Percentiles rank a stretch among this genome's conserved stretches.
phyloP scores from a whole-genome alignment of 1,284 basidiomycete species.

The Ceratobasidium sp. region DNA sequence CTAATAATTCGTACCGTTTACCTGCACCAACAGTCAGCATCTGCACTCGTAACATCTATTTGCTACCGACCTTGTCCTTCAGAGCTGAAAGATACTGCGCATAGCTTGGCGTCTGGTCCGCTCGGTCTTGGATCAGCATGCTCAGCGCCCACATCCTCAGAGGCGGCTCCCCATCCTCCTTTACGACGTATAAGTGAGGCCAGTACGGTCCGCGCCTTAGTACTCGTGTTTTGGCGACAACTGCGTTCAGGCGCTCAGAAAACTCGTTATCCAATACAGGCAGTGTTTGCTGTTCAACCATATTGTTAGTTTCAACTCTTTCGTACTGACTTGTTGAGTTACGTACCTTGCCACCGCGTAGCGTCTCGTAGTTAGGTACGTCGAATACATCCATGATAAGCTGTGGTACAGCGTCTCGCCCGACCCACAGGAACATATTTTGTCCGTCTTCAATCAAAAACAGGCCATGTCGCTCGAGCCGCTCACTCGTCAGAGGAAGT shows the following conservation, averaged over 20 bases:
- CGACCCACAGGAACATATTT: conserved; percentile 98
- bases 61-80: conserved; percentile 73
- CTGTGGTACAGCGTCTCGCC: conserved; percentile 95
- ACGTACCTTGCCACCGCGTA: conserved; percentile 90
- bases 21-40: conserved; percentile 26
- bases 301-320: neutral
- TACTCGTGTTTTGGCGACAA: conserved; percentile 93
- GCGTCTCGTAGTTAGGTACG: conserved; percentile 84
- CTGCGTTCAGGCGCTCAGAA: conserved; percentile 91
- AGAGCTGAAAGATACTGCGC: conserved; percentile 87
- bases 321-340: neutral
- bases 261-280: conserved; percentile 91
- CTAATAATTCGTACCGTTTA: conserved; percentile 46
- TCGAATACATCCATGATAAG: conserved; percentile 95
- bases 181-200: conserved; percentile 96
- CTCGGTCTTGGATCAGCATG: conserved; percentile 93
- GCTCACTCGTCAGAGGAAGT: conserved; percentile 92
- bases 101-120: conserved; percentile 94
- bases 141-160: conserved; percentile 95
- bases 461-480: conserved; percentile 93
- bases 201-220: conserved; percentile 90
- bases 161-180: conserved; percentile 96
- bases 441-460: conserved; percentile 98
- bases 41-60: neutral
- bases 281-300: conserved; percentile 75